These are phyloP conservation scores for Fusarium coicis DNA, from an alignment of 2,329 filamentous ascomycete genomes.

Conservation along the genomic window DNA sequence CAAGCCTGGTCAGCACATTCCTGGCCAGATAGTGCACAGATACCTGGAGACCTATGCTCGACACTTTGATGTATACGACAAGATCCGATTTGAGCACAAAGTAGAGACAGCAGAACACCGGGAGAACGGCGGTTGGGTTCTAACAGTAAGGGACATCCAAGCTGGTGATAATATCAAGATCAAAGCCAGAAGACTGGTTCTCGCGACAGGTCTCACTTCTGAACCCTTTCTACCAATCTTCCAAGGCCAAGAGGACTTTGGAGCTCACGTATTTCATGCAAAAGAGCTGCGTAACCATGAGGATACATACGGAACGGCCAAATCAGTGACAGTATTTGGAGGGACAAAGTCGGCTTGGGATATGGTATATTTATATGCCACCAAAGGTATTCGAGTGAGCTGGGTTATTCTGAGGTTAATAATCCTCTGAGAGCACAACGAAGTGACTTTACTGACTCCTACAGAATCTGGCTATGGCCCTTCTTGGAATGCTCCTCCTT, in stretches of 20 bases:
- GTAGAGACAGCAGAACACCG: slow-evolving; percentile 57
- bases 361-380: slow-evolving; percentile 69
- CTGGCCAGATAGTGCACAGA: slow-evolving; percentile 57
- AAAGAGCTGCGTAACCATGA: slow-evolving; percentile 57
- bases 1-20: slow-evolving; percentile 58
- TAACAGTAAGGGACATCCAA: slow-evolving; percentile 27
- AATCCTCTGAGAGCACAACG: not conserved
- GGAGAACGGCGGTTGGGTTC: slow-evolving; percentile 54
- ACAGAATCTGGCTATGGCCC: slow-evolving; percentile 62
- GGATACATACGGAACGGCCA: slow-evolving; percentile 54
- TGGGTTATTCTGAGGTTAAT: slow-evolving; percentile 67
- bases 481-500: slow-evolving; percentile 63
- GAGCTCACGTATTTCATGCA: slow-evolving; percentile 60
- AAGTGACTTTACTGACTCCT: slow-evolving; percentile 17
- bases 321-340: slow-evolving; percentile 66
- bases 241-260: slow-evolving; percentile 58
- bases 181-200: slow-evolving; percentile 58
- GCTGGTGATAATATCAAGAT: slow-evolving; percentile 44
- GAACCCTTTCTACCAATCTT: slow-evolving; percentile 58
- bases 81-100: slow-evolving; percentile 54
- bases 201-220: slow-evolving; percentile 67
- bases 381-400: slow-evolving; percentile 64
- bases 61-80: slow-evolving; percentile 54
- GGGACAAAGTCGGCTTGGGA: slow-evolving; percentile 74
- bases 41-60: slow-evolving; percentile 60